Percentiles rank a stretch among this genome's conserved stretches.
These are phyloP conservation scores for Melastoma malabathricum DNA, from an alignment of 345 rosid species.

Conservation along the genomic window DNA sequence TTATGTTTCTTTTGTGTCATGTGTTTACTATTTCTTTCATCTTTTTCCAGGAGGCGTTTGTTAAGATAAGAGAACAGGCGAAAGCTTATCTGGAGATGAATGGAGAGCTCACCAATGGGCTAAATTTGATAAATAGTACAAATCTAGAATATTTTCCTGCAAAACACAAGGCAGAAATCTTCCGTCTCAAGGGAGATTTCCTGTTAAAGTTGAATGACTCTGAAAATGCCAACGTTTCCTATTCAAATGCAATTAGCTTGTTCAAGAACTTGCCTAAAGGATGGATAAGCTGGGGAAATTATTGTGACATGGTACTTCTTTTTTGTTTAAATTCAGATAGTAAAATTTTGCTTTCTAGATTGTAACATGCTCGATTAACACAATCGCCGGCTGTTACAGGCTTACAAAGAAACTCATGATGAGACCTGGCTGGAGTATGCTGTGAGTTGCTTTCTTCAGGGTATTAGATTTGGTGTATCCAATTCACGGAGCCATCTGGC, in stretches of 20 bases:
- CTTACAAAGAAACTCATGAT: constrained; percentile 67
- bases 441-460: constrained; percentile 97
- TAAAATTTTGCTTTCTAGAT: not conserved
- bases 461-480: constrained; percentile 87
- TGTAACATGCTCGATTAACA: too few relatives aligned
- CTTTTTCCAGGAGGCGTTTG: constrained; percentile 81
- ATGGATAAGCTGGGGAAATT: constrained; percentile 99
- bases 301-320: constrained; percentile 75
- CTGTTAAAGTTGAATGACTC: constrained; percentile 58
- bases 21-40: constrained; percentile 7
- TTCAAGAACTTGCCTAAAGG: constrained; percentile 91
- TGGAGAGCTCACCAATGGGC: constrained; percentile 82
- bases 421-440: constrained; percentile 98
- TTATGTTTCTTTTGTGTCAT: not conserved
- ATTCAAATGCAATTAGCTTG: constrained; percentile 72
- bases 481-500: constrained; percentile 94
- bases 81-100: constrained; percentile 87
- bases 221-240: constrained; percentile 70
- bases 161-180: constrained; percentile 85
- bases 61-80: constrained; percentile 97
- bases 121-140: constrained; percentile 77
- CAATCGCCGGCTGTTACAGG: constrained; percentile 25
- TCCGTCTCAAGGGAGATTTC: constrained; percentile 80
- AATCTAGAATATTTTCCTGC: constrained; percentile 83
- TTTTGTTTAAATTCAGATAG: constrained; percentile 2